These are phyloP conservation scores for Candida alai DNA, from an alignment of 805 yeast species.

Conservation along the genomic window DNA sequence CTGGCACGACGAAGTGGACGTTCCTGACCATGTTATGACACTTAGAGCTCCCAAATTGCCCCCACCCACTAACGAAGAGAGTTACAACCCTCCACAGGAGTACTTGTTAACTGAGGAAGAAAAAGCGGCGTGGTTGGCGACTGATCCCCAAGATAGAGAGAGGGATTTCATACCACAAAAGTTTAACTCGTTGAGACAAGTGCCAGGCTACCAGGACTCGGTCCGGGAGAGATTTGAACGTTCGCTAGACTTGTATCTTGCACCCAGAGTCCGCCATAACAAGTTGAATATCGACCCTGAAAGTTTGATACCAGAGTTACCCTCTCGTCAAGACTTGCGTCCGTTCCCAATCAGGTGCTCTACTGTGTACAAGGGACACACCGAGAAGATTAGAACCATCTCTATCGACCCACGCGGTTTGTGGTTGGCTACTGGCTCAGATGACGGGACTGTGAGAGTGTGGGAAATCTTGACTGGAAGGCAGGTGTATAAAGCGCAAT, in stretches of 20 bases:
- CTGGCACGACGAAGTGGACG: slow-evolving; percentile 64
- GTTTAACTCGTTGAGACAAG: slow-evolving; percentile 77
- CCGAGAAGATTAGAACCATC: slow-evolving; percentile 74
- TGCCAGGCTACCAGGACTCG: slow-evolving; percentile 85
- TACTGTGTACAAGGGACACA: slow-evolving; percentile 79
- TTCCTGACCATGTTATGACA: slow-evolving; percentile 80
- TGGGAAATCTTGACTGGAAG: slow-evolving; percentile 97
- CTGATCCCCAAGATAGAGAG: slow-evolving; percentile 75
- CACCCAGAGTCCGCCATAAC: slow-evolving; percentile 91
- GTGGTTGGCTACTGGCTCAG: slow-evolving; percentile 97
- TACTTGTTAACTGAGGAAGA: slow-evolving; percentile 81
- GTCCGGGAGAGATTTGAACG: slow-evolving; percentile 92
- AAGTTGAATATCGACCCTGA: slow-evolving; percentile 95
- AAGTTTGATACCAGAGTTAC: slow-evolving; percentile 90
- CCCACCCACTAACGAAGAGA: slow-evolving; percentile 95
- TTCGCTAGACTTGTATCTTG: slow-evolving; percentile 87
- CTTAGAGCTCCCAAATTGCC: slow-evolving; percentile 92
- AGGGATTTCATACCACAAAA: slow-evolving; percentile 79
- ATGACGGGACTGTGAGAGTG: slow-evolving; percentile 91
- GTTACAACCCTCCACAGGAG: slow-evolving; percentile 97
- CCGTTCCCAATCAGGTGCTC: slow-evolving; percentile 95
- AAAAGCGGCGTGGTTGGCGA: slow-evolving; percentile 60
- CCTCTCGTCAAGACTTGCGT: slow-evolving; percentile 92
- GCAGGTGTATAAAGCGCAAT: slow-evolving; percentile 68
- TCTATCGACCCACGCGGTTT: slow-evolving; percentile 85